Conservation (phyloP, 768 basidiomycete genomes). For the Leccinum subgranulosum region DNA sequence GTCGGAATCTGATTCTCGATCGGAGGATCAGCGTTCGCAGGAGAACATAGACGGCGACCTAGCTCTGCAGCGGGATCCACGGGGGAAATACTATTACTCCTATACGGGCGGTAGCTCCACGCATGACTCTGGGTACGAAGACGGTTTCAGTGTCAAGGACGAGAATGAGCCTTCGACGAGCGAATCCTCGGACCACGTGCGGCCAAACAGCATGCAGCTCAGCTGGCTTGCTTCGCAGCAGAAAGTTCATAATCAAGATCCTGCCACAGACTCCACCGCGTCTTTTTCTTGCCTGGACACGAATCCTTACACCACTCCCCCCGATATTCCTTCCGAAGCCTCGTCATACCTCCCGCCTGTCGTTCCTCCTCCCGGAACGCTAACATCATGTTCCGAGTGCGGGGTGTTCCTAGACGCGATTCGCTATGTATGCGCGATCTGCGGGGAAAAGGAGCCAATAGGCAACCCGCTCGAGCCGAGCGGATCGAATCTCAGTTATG, state of each 20-base stretch:
- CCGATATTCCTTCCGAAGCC: constrained; percentile 48
- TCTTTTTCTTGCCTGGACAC: constrained; percentile 18
- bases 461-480: constrained; percentile 9
- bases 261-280: constrained; percentile 6
- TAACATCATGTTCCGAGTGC: constrained; percentile 85
- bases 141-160: constrained; percentile 37
- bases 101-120: constrained; percentile 52
- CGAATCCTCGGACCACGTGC: constrained; percentile 35
- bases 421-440: constrained; percentile 86
- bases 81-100: constrained; percentile 76
- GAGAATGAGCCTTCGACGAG: constrained; percentile 28
- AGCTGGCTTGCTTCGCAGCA: constrained; percentile 62
- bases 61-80: constrained; percentile 60
- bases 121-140: constrained; percentile 56
- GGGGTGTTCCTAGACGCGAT: constrained; percentile 72
- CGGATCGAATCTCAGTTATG: constrained; percentile 13
- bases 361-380: constrained; percentile 53
- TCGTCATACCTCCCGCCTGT: constrained; percentile 48
- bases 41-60: constrained; percentile 56
- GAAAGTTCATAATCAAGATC: constrained; percentile 25
- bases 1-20: constrained; percentile 53
- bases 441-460: constrained; percentile 70
- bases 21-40: constrained; percentile 35
- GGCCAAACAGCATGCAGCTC: constrained; percentile 67
- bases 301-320: constrained; percentile 21